These are phyloP conservation scores for Aspergillus wentii DNA, from an alignment of 495 filamentous ascomycete genomes.

Conservation along the genomic window DNA sequence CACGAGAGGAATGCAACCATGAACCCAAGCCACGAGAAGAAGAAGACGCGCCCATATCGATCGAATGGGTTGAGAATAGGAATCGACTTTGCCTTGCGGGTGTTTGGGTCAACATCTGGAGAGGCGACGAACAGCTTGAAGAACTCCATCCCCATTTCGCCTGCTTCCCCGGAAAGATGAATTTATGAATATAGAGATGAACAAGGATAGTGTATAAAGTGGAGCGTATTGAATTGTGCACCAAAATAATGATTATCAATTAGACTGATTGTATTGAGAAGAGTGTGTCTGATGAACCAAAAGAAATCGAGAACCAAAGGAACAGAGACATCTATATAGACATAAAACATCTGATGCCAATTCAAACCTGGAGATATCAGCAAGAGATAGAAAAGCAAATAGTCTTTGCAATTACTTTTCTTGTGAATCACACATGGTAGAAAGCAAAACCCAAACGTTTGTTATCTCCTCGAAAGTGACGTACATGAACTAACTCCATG, in stretches of 20 bases:
- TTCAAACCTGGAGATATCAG: too few relatives aligned
- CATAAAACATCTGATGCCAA: background rate
- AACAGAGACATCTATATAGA: background rate
- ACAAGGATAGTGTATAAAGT: too few relatives aligned
- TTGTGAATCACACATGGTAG: too few relatives aligned
- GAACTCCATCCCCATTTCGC: conserved; percentile 18
- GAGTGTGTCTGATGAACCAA: too few relatives aligned
- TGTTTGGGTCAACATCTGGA: conserved; percentile 64
- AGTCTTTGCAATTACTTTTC: too few relatives aligned
- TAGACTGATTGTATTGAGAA: too few relatives aligned
- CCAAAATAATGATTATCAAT: too few relatives aligned
- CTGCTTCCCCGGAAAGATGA: too few relatives aligned
- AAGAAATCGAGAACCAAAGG: background rate
- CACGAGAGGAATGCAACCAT: conserved; percentile 95
- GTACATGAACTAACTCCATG: too few relatives aligned
- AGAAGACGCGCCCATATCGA: conserved; percentile 83
- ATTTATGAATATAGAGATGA: background rate
- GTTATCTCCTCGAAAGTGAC: too few relatives aligned
- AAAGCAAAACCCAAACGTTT: too few relatives aligned
- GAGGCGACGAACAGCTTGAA: conserved; percentile 25
- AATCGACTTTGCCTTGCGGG: conserved; percentile 73
- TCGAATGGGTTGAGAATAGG: conserved; percentile 78
- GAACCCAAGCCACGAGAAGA: conserved; percentile 94
- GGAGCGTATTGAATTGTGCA: too few relatives aligned
- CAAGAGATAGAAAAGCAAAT: background rate